Percentiles rank a stretch among this genome's conserved stretches.
Evolutionary conservation across 169 alveolate species (phyloP).

Genomic region (Plasmodium vivax): DNA sequence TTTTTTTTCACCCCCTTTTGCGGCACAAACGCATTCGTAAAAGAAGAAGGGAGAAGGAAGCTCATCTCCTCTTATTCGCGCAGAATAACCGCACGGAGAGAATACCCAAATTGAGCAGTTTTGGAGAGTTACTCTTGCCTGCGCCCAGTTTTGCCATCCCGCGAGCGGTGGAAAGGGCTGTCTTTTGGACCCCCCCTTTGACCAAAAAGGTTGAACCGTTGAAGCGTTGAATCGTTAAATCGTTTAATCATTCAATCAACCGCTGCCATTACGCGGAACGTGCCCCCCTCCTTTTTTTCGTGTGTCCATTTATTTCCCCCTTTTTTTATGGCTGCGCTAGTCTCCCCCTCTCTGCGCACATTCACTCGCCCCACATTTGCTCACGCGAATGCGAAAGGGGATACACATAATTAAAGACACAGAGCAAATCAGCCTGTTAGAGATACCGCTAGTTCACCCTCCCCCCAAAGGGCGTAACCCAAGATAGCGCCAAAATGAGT

Average conservation of each 20-base stretch:
- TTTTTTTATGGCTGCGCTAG: neutral
- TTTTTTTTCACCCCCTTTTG: neutral
- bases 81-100: neutral
- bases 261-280: too few relatives aligned
- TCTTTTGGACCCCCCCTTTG: neutral
- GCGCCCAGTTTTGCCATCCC: neutral
- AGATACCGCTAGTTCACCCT: neutral
- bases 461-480: neutral
- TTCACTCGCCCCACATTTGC: neutral
- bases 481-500: conserved; percentile 32
- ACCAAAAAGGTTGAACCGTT: neutral
- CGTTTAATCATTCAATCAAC: too few relatives aligned
- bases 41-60: neutral
- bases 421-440: neutral
- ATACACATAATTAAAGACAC: neutral
- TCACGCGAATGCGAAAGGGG: neutral
- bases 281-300: neutral
- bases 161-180: neutral
- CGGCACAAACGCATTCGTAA: neutral
- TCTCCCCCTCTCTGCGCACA: neutral
- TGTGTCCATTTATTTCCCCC: neutral
- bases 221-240: neutral
- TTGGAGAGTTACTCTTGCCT: neutral
- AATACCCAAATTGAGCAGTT: neutral
- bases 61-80: neutral